A percentile compares a stretch with the other conserved stretches of the same genome.
Conservation (phyloP, 148 eudicot genomes). For the Vaccinium myrtillus region DNA sequence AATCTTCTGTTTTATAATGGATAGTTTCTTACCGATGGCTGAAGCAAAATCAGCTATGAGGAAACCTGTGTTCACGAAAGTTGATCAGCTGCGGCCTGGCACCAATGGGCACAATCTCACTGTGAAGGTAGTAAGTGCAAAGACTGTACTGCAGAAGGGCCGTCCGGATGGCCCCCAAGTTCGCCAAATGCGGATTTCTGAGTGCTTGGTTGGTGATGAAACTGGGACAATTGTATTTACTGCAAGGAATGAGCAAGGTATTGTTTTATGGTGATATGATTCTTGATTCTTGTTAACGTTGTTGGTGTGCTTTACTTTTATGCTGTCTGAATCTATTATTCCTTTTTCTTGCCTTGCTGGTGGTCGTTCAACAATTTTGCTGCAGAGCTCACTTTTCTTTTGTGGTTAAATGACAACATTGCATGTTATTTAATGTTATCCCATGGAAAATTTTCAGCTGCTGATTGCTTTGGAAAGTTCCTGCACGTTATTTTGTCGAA, state of each 20-base stretch:
- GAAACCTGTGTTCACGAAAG: conserved; percentile 60
- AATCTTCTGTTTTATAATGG: background rate
- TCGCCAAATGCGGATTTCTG: conserved; percentile 46
- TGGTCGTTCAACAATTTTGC: background rate
- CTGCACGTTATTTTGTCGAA: background rate
- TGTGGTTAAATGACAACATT: background rate
- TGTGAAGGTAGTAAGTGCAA: conserved; percentile 54
- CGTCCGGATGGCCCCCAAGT: conserved; percentile 43
- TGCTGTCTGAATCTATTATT: background rate
- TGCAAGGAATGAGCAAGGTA: conserved; percentile 70
- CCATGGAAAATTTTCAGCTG: background rate
- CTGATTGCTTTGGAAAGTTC: background rate
- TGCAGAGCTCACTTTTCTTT: background rate
- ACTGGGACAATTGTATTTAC: conserved; percentile 63
- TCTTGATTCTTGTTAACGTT: background rate
- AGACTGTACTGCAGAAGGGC: conserved; percentile 43
- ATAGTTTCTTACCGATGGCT: conserved; percentile 13
- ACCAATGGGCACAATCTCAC: conserved; percentile 52
- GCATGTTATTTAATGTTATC: background rate
- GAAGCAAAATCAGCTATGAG: conserved; percentile 38
- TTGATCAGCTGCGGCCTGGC: conserved; percentile 55
- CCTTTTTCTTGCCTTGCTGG: background rate
- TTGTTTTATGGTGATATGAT: background rate
- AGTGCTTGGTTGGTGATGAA: conserved; percentile 67
- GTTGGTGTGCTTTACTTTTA: background rate